phyloP scores from a whole-genome alignment of 225 moss, liverwort and hornwort species.

The Pleurozium schreberi region DNA sequence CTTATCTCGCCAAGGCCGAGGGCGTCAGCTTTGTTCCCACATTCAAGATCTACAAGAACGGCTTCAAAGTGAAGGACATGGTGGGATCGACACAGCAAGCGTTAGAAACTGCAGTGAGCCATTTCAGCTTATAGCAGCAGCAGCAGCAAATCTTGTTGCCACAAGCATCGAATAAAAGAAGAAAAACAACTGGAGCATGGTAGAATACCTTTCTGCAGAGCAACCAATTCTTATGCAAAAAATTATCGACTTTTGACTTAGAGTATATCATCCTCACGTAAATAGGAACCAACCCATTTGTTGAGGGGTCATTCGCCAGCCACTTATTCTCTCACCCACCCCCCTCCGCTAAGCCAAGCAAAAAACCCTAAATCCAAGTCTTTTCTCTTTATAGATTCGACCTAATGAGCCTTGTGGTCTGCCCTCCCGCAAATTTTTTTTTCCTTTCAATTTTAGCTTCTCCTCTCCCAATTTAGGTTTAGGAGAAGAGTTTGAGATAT shows the following conservation, averaged over 20 bases:
- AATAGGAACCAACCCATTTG: slow-evolving; percentile 35
- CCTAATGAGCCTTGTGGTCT: slow-evolving; percentile 5
- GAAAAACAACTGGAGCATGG: slow-evolving; percentile 3
- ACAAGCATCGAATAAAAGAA: slow-evolving; percentile 4
- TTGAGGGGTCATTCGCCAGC: slow-evolving; percentile 9
- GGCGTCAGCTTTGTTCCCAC: slow-evolving; percentile 79
- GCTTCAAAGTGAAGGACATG: slow-evolving; percentile 79
- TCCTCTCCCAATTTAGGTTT: slow-evolving; percentile 12
- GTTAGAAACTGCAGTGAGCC: slow-evolving; percentile 56
- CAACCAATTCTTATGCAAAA: neutral
- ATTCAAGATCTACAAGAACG: slow-evolving; percentile 93
- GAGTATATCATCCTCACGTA: slow-evolving; percentile 7
- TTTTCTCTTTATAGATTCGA: neutral
- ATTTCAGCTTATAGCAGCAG: slow-evolving; percentile 45
- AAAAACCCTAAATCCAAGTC: neutral
- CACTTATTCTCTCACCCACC: neutral
- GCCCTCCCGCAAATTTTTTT: slow-evolving; percentile 20
- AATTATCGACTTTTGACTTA: neutral
- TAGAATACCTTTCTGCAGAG: neutral
- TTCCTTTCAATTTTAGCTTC: slow-evolving; percentile 9
- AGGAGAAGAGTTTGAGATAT: slow-evolving; percentile 19
- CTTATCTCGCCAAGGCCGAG: slow-evolving; percentile 76
- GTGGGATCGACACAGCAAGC: slow-evolving; percentile 71
- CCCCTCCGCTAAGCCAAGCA: too few species aligned
- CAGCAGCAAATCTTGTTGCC: neutral